phyloP scores from a whole-genome alignment of 1,284 basidiomycete genomes.

The Puccinia coronata region DNA sequence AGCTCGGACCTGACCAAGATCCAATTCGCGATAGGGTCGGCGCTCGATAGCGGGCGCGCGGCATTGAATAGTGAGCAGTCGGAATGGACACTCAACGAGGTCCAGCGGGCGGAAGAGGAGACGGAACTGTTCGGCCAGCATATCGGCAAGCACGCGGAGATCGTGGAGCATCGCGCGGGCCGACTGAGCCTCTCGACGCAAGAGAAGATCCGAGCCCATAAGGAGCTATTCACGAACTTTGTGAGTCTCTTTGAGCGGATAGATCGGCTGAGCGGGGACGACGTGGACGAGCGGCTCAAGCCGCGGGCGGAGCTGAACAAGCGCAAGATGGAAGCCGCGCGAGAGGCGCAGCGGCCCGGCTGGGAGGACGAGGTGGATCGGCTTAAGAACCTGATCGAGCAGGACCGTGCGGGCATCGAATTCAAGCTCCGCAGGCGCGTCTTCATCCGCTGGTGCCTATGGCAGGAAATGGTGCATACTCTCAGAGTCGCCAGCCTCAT shows the following conservation, averaged over 20 bases:
- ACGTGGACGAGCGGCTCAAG: slow-evolving; percentile 74
- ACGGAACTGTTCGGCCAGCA: slow-evolving; percentile 30
- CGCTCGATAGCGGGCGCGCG: slow-evolving; percentile 33
- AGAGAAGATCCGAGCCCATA: slow-evolving; percentile 33
- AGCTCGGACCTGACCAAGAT: slow-evolving; percentile 68
- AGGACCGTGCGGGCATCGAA: slow-evolving; percentile 66
- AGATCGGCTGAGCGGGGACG: slow-evolving; percentile 70
- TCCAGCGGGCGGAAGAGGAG: slow-evolving; percentile 36
- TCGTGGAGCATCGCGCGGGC: slow-evolving; percentile 19
- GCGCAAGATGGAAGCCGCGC: slow-evolving; percentile 72
- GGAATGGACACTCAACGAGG: slow-evolving; percentile 19
- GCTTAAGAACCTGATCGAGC: slow-evolving; percentile 69
- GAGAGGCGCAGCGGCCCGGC: slow-evolving; percentile 69
- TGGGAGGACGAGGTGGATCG: slow-evolving; percentile 81
- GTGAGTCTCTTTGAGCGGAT: slow-evolving; percentile 10
- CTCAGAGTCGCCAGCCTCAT: slow-evolving; percentile 33
- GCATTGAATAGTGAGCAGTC: slow-evolving; percentile 10
- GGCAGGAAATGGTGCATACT: slow-evolving; percentile 52
- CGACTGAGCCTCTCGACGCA: slow-evolving; percentile 15
- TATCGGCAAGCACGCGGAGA: slow-evolving; percentile 40
- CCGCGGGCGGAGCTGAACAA: slow-evolving; percentile 76
- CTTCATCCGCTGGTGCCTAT: slow-evolving; percentile 53
- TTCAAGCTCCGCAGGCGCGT: slow-evolving; percentile 49
- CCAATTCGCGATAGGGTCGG: slow-evolving; percentile 44
- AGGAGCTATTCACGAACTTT: slow-evolving; percentile 28